Evolutionary conservation across 2,329 filamentous ascomycete species (phyloP), one percentile per base, ranked within the genome.

Genomic region (Trichoderma sp.): DNA sequence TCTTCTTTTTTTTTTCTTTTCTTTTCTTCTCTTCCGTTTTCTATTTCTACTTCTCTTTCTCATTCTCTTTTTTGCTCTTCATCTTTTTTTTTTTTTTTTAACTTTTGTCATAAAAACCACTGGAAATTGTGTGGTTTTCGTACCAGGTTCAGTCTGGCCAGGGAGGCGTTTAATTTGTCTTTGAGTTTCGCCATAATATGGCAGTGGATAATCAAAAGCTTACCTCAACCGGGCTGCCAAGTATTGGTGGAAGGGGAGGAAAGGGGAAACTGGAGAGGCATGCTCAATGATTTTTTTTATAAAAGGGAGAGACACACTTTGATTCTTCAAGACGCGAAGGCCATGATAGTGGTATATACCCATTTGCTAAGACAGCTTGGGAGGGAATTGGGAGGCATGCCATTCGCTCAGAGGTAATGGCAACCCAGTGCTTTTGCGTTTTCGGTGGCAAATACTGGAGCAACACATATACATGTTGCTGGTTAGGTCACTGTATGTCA

Each of bases 311-410:
- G 55, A 58, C 35, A 57, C 19, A 37, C n/a, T 56, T 43, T 70
- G 37, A 57, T 53, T 70, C 60, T 29, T 57, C 29, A 57, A 40
- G 64, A 59, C 40, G 24, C 33, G 65, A 58, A 47, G 47, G 29
- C 47, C 27, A 35, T 16, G 29, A 43, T 43, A 71, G 75, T 72
- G 70, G 76, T 75, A 76, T 78, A 78, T 78, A 78, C 76, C 76
- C 76, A 76, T 74, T 77, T 78, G 71, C 71, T 72, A 71, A 68
- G 67, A 64, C 60, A 59, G 61, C 49, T 67, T 62, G 63, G 56
- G 60, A 35, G 27, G 57, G 47, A 31, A 40, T 49, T 60, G 24
- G 57, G 33, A 61, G 19, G 63, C 52, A 56, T 33, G 63, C 55
- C 63, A 43, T 40, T 49, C 63, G 53, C 37, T 58, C 19, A 43